Conservation (phyloP, 495 filamentous ascomycete genomes). For the Tetracladium marchalianum region DNA sequence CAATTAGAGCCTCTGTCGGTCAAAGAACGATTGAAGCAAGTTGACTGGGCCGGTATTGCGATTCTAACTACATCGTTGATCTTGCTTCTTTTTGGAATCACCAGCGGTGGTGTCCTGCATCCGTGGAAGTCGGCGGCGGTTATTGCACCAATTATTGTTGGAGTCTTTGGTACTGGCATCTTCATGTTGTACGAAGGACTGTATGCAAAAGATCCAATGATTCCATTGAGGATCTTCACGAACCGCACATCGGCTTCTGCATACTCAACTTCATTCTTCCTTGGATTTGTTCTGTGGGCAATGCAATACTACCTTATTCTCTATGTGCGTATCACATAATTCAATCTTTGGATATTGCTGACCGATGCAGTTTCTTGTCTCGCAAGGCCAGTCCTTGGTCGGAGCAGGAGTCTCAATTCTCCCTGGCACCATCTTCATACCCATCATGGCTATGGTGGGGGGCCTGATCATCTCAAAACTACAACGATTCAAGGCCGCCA, state of each 20-base stretch:
- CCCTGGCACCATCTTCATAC: background rate
- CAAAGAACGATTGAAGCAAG: constrained; percentile 18
- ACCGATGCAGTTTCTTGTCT: constrained; percentile 1
- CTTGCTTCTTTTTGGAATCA: constrained; percentile 26
- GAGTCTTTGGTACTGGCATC: background rate
- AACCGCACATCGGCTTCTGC: constrained; percentile 4
- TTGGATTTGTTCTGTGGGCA: constrained; percentile 5
- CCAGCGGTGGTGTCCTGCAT: constrained; percentile 28
- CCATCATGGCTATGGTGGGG: constrained; percentile 5
- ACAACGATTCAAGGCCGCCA: background rate
- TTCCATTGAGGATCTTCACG: constrained; percentile 3
- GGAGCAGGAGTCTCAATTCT: background rate
- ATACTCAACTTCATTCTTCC: background rate
- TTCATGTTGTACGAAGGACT: constrained; percentile 1
- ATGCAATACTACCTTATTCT: constrained; percentile 7
- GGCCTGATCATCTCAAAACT: constrained; percentile 2
- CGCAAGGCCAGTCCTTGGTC: background rate
- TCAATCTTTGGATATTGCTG: background rate
- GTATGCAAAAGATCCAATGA: constrained; percentile 6
- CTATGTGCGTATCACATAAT: background rate
- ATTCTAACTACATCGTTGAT: constrained; percentile 25
- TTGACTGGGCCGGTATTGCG: constrained; percentile 30
- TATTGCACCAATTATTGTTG: constrained; percentile 20
- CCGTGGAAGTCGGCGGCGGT: constrained; percentile 23
- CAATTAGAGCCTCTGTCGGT: constrained; percentile 18